Conservation (phyloP, 2,329 filamentous ascomycete genomes). For the Zymoseptoria pseudotritici region DNA sequence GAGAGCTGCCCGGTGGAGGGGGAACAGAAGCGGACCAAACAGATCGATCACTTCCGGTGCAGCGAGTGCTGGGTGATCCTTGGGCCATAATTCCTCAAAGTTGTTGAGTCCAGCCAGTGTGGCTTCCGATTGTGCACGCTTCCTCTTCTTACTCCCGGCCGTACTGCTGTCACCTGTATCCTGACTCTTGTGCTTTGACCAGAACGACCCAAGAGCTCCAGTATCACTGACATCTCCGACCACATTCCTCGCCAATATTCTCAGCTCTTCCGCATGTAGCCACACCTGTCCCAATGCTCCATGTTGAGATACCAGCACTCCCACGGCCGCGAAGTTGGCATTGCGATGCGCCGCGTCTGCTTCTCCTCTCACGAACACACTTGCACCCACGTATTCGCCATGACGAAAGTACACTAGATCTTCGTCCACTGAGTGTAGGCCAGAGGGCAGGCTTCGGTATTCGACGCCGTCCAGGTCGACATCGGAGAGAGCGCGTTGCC, state of each 20-base stretch:
- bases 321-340: slow-evolving; percentile 88
- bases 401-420: slow-evolving; percentile 93
- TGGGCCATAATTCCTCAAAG: slow-evolving; percentile 50
- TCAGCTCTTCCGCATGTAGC: slow-evolving; percentile 73
- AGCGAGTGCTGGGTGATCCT: slow-evolving; percentile 80
- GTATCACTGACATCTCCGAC: slow-evolving; percentile 59
- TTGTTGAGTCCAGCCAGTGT: slow-evolving; percentile 51
- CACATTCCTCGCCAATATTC: slow-evolving; percentile 62
- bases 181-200: slow-evolving; percentile 54
- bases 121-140: slow-evolving; percentile 27
- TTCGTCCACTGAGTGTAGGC: slow-evolving; percentile 77
- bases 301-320: slow-evolving; percentile 79
- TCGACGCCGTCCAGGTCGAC: slow-evolving; percentile 73
- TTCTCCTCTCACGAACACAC: slow-evolving; percentile 79
- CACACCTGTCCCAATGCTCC: slow-evolving; percentile 82
- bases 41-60: slow-evolving; percentile 68
- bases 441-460: slow-evolving; percentile 92
- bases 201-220: slow-evolving; percentile 67
- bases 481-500: slow-evolving; percentile 67
- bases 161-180: slow-evolving; percentile 28
- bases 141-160: slow-evolving; percentile 16
- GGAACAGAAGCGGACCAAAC: slow-evolving; percentile 88
- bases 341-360: slow-evolving; percentile 74
- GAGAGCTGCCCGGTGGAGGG: slow-evolving; percentile 78
- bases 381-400: slow-evolving; percentile 70